A percentile compares a stretch with the other conserved stretches of the same genome.
Conservation (phyloP, 306 rosid species). For the Rosa multiflora region DNA sequence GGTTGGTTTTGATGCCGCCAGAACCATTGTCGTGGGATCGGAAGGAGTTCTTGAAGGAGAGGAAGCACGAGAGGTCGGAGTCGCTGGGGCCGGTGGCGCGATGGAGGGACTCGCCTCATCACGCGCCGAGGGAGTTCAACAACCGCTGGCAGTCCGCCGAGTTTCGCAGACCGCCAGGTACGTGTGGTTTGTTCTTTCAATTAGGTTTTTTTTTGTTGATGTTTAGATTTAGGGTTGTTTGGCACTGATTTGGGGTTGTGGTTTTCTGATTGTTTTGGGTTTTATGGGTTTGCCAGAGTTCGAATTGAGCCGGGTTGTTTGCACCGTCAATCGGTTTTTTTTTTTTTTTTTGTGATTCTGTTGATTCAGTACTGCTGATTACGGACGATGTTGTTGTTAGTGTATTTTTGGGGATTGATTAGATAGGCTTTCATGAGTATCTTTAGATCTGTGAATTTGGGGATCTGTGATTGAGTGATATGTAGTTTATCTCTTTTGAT, state of each 20-base stretch:
- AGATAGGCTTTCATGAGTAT: not conserved
- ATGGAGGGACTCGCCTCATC: slow-evolving; percentile 94
- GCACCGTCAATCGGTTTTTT: not conserved
- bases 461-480: slow-evolving; percentile 35
- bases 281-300: not conserved
- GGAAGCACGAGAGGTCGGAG: slow-evolving; percentile 98
- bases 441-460: slow-evolving; percentile 28
- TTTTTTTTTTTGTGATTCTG: not conserved
- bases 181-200: slow-evolving; percentile 8
- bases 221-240: not conserved
- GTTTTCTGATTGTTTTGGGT: not conserved
- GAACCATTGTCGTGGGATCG: slow-evolving; percentile 98
- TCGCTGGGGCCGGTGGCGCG: slow-evolving; percentile 68
- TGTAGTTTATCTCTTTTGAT: not conserved
- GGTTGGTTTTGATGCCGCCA: slow-evolving; percentile 95
- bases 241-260: not conserved
- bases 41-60: slow-evolving; percentile 95
- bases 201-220: not conserved
- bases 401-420: not conserved
- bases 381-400: not conserved
- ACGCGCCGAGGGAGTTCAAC: slow-evolving; percentile 63
- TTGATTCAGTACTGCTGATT: not conserved
- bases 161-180: slow-evolving; percentile 79
- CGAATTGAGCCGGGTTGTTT: not conserved
- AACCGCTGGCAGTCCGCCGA: slow-evolving; percentile 81